phyloP scores from a whole-genome alignment of 352 stramenopile species.

The Globisporangium apiculatum region DNA sequence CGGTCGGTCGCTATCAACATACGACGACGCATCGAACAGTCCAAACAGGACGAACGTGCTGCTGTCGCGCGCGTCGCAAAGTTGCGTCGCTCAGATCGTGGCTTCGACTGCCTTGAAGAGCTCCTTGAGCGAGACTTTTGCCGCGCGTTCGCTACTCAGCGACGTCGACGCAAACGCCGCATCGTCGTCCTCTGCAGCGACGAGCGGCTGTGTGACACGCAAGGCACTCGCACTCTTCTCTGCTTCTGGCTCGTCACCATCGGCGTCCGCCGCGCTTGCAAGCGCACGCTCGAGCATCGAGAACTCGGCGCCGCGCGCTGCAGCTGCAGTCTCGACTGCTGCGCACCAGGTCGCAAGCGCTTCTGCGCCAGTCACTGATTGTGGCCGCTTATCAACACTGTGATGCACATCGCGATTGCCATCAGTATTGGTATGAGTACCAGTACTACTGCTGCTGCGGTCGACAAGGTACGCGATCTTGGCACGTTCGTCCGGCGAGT shows the following conservation, averaged over 20 bases:
- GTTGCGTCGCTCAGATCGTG: constrained; percentile 20
- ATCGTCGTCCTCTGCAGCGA: not conserved
- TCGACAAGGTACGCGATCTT: constrained; percentile 24
- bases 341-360: not conserved
- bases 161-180: constrained; percentile 16
- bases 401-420: not conserved
- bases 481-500: constrained; percentile 18
- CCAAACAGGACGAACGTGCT: not conserved
- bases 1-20: no score
- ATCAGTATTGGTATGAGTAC: no score
- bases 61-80: not conserved
- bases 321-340: not conserved
- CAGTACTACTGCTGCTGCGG: constrained; percentile 12
- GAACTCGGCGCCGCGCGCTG: not conserved
- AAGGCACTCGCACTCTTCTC: not conserved
- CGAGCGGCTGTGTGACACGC: no score
- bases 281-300: not conserved
- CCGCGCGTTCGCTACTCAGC: constrained; percentile 19
- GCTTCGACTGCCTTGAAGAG: constrained; percentile 31
- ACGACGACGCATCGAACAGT: no score
- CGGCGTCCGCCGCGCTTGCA: not conserved
- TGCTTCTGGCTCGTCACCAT: not conserved
- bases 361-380: not conserved
- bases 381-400: not conserved
- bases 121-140: constrained; percentile 32